Conservation (phyloP, 768 basidiomycete genomes). For the Arthromyces matolae region DNA sequence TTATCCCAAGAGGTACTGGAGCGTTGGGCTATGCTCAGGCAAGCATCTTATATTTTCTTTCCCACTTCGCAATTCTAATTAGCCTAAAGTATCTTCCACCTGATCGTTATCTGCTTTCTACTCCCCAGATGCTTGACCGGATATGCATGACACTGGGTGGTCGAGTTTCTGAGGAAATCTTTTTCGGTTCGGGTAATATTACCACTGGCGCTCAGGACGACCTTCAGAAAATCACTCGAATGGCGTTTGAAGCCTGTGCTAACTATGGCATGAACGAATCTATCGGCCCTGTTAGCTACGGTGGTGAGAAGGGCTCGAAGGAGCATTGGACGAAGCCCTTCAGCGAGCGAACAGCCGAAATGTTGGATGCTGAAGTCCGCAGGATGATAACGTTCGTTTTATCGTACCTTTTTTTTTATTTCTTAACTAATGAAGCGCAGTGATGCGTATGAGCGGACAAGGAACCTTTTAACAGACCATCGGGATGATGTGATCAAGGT, state of each 20-base stretch:
- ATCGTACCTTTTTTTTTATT: not conserved
- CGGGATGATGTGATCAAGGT: constrained; percentile 91
- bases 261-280: constrained; percentile 96
- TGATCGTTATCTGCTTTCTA: constrained; percentile 92
- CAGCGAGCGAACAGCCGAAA: constrained; percentile 94
- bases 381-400: constrained; percentile 81
- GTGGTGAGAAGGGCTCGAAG: constrained; percentile 77
- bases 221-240: constrained; percentile 94
- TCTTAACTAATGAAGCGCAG: constrained; percentile 28
- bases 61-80: constrained; percentile 11
- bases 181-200: constrained; percentile 88
- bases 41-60: constrained; percentile 18
- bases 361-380: constrained; percentile 86
- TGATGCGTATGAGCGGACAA: constrained; percentile 80
- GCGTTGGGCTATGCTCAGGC: constrained; percentile 96
- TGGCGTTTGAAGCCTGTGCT: constrained; percentile 94
- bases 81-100: constrained; percentile 79
- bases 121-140: constrained; percentile 89
- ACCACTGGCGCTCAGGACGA: constrained; percentile 99
- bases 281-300: constrained; percentile 96
- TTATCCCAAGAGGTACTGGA: constrained; percentile 94
- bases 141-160: constrained; percentile 99
- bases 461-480: constrained; percentile 73
- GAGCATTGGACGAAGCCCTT: constrained; percentile 97
- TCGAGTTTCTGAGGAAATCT: constrained; percentile 96